Conservation (phyloP, 1,284 basidiomycete genomes). For the Xerocomus minutiporus region DNA sequence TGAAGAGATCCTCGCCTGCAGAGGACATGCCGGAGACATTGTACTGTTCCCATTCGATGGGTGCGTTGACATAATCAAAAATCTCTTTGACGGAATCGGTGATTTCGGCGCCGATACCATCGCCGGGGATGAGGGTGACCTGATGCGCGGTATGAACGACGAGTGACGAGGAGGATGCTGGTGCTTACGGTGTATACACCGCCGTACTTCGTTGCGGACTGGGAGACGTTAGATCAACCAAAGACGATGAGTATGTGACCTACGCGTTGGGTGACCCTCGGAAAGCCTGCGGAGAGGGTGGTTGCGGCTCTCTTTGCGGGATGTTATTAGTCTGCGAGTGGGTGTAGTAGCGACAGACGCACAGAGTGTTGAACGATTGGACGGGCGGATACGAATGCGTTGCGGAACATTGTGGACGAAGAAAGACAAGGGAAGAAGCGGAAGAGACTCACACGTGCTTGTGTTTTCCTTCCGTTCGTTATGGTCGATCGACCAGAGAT, state of each 20-base stretch:
- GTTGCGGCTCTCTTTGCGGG: constrained; percentile 61
- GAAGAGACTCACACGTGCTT: constrained; percentile 17
- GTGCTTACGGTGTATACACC: constrained; percentile 79
- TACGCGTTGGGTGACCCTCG: constrained; percentile 69
- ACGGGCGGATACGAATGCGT: constrained; percentile 56
- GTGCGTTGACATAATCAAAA: constrained; percentile 95
- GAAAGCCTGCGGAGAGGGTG: constrained; percentile 77
- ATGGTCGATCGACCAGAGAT: constrained; percentile 32
- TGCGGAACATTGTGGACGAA: constrained; percentile 55
- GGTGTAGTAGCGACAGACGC: constrained; percentile 21
- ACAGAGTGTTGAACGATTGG: constrained; percentile 53
- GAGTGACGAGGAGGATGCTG: constrained; percentile 23
- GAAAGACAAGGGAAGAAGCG: constrained; percentile 24
- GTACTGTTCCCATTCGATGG: constrained; percentile 99
- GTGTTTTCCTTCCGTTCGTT: neutral
- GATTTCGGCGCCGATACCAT: constrained; percentile 96
- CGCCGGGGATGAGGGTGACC: constrained; percentile 94
- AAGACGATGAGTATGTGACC: constrained; percentile 22
- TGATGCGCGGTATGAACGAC: constrained; percentile 29
- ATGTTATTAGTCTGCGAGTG: constrained; percentile 12
- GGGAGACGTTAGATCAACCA: constrained; percentile 11
- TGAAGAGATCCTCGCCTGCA: constrained; percentile 92
- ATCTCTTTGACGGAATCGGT: constrained; percentile 99
- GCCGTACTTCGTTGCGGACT: constrained; percentile 93
- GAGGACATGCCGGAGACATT: constrained; percentile 96